Evolutionary conservation across 2,329 filamentous ascomycete genomes (phyloP).

Genomic region (Paracorniculantispora psalliotae): DNA sequence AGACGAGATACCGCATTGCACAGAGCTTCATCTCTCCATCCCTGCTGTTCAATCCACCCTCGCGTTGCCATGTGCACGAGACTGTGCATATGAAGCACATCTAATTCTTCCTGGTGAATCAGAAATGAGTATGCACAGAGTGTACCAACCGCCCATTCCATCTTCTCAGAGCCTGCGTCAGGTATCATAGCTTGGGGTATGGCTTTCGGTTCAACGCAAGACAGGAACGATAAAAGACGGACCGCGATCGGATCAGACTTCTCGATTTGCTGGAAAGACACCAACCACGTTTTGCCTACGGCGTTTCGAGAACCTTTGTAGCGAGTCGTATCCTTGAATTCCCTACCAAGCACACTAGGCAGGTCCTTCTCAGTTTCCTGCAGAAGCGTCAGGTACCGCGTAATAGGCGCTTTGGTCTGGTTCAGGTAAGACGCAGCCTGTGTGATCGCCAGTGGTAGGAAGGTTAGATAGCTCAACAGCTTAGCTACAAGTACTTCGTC

Average conservation of each 20-base stretch:
- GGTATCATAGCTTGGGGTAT: conserved; percentile 2
- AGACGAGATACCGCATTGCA: neutral
- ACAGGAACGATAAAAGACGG: conserved; percentile 35
- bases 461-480: conserved; percentile 23
- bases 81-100: conserved; percentile 1
- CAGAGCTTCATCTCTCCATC: neutral
- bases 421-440: conserved; percentile 40
- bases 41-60: neutral
- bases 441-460: conserved; percentile 34
- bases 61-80: neutral
- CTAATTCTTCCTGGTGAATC: neutral
- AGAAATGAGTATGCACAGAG: conserved; percentile 2
- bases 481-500: neutral
- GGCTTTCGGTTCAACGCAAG: conserved; percentile 28
- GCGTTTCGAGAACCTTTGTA: conserved; percentile 27
- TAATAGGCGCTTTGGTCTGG: conserved; percentile 21
- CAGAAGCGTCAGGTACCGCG: conserved; percentile 30
- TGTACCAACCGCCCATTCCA: neutral
- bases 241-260: conserved; percentile 22
- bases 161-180: conserved; percentile 1
- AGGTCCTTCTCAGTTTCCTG: conserved; percentile 15
- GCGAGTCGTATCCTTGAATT: neutral
- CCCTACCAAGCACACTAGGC: neutral
- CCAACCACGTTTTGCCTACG: neutral
- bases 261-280: conserved; percentile 12